phyloP scores from a whole-genome alignment of 192 early-diverging fungal genomes.

The Linnemannia schmuckeri region DNA sequence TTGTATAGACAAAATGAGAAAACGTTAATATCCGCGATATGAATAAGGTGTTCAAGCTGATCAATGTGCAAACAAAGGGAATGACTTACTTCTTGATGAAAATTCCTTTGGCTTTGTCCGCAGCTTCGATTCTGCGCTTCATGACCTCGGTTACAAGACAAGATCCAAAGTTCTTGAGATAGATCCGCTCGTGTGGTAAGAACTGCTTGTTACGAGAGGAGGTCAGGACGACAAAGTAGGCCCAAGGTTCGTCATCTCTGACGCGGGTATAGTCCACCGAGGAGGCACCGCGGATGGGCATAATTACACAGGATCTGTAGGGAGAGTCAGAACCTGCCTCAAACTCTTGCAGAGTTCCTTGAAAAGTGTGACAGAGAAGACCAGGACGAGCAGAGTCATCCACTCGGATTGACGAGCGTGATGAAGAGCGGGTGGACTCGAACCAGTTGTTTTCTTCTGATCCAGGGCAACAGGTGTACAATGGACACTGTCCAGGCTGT shows the following conservation, averaged over 20 bases:
- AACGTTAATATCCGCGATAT: background rate
- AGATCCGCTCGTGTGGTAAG: slow-evolving; percentile 57
- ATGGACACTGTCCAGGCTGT: background rate
- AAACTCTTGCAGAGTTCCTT: slow-evolving; percentile 26
- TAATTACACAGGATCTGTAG: slow-evolving; percentile 37
- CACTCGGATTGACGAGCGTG: background rate
- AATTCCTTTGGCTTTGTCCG: slow-evolving; percentile 62
- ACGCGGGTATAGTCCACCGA: background rate
- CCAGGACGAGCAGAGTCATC: background rate
- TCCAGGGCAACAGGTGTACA: slow-evolving; percentile 3
- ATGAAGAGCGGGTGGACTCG: background rate
- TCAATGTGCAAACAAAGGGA: background rate
- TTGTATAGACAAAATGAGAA: slow-evolving; percentile 3
- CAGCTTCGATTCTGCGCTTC: slow-evolving; percentile 59
- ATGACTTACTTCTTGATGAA: slow-evolving; percentile 55
- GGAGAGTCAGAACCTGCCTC: slow-evolving; percentile 4
- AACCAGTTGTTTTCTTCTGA: slow-evolving; percentile 10
- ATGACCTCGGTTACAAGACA: slow-evolving; percentile 59
- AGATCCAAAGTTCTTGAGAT: slow-evolving; percentile 63
- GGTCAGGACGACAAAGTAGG: slow-evolving; percentile 39
- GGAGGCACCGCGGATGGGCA: slow-evolving; percentile 35
- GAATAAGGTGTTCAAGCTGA: background rate
- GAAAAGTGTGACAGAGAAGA: slow-evolving; percentile 47
- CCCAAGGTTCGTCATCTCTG: slow-evolving; percentile 28
- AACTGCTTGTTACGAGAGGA: slow-evolving; percentile 55